phyloP scores from a whole-genome alignment of 371 early-diverging fungal species.

The Mucor lusitanicus region DNA sequence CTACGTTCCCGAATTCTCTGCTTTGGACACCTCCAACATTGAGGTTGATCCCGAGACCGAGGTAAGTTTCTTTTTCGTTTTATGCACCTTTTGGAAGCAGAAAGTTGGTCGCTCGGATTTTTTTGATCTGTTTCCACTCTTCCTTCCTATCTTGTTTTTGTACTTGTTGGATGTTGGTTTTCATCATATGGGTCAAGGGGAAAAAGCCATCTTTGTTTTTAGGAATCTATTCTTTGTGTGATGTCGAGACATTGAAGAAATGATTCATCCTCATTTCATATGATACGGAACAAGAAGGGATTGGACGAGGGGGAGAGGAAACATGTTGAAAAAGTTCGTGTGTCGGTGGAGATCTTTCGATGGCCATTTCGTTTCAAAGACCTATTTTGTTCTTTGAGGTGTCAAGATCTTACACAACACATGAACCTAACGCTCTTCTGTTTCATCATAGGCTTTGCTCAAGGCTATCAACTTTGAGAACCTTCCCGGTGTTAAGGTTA shows the following conservation, averaged over 20 bases:
- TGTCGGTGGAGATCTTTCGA: conserved; percentile 30
- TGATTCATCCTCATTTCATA: background rate
- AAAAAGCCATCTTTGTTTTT: conserved; percentile 2
- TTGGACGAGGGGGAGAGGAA: conserved; percentile 4
- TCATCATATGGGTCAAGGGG: no score
- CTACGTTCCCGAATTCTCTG: conserved; percentile 99
- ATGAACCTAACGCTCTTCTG: conserved; percentile 15
- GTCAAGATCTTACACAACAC: conserved; percentile 29
- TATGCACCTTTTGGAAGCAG: background rate
- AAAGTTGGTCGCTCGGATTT: conserved; percentile 19
- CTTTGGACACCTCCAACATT: conserved; percentile 92
- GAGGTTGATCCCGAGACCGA: conserved; percentile 96
- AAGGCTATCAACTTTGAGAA: conserved; percentile 95
- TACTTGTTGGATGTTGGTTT: conserved; percentile 1
- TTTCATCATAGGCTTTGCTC: conserved; percentile 78
- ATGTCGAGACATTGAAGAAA: background rate
- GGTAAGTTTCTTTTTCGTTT: conserved; percentile 38
- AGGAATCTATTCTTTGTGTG: background rate
- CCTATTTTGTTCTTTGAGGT: conserved; percentile 20
- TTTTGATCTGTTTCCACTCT: background rate
- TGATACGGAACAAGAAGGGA: background rate
- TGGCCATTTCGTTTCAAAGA: conserved; percentile 31
- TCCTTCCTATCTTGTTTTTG: background rate
- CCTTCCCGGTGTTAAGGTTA: conserved; percentile 71
- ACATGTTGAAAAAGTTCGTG: conserved; percentile 16